Percentiles rank a stretch among this genome's conserved stretches.
Evolutionary conservation across 306 rosid genomes (phyloP).

Genomic region (Sesbania bispinosa): DNA sequence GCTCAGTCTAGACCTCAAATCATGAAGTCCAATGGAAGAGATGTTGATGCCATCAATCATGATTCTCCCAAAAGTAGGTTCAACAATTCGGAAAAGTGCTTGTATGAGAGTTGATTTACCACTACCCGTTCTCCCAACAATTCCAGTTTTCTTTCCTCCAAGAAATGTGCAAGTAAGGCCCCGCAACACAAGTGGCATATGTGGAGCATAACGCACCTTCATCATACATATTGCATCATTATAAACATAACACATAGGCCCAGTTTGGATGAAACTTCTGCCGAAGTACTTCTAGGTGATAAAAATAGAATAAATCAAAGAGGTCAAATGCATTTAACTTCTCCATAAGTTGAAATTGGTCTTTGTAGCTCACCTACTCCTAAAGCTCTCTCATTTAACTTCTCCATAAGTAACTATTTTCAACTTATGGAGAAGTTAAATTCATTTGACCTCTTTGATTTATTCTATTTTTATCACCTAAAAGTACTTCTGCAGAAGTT

Average conservation of each 20-base stretch:
- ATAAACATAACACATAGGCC: neutral
- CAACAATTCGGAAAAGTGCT: constrained; percentile 65
- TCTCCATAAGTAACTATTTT: no score
- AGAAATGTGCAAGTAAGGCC: constrained; percentile 69
- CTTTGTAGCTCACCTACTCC: no score
- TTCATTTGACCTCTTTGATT: no score
- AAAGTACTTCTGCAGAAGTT: no score
- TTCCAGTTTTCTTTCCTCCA: constrained; percentile 80
- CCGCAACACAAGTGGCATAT: constrained; percentile 78
- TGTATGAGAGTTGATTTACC: constrained; percentile 86
- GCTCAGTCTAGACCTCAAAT: constrained; percentile 73
- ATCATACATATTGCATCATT: neutral
- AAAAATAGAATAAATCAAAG: no score
- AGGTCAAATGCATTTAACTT: no score
- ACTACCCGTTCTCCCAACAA: constrained; percentile 91
- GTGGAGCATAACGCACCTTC: constrained; percentile 88
- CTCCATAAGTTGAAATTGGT: no score
- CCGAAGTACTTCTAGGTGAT: no score
- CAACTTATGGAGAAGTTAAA: no score
- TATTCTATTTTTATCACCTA: no score
- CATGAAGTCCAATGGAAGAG: constrained; percentile 66
- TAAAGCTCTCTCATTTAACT: no score
- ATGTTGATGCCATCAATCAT: constrained; percentile 62
- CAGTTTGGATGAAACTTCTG: no score
- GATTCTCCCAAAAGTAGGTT: constrained; percentile 57